These are phyloP conservation scores for Cylindrotheca fusiformis DNA, from an alignment of 108 stramenopile genomes.

Conservation along the genomic window DNA sequence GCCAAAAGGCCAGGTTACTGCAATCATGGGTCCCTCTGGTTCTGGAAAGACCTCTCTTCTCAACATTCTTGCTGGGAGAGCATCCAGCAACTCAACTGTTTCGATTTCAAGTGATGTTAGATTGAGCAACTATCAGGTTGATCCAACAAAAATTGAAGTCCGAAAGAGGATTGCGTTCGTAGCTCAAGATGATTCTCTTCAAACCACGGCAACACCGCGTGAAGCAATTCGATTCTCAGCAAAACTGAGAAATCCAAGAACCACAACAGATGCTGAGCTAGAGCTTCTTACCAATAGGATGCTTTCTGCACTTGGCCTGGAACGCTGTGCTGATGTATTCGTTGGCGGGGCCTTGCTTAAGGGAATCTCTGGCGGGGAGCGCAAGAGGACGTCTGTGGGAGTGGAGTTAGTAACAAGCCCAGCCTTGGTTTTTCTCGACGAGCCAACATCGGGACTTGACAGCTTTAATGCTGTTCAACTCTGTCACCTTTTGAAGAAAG, in stretches of 20 bases:
- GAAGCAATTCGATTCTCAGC: conserved; percentile 88
- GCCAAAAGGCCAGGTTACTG: conserved; percentile 60
- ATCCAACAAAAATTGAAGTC: conserved; percentile 41
- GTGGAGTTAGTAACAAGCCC: conserved; percentile 66
- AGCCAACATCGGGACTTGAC: conserved; percentile 78
- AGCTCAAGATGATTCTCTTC: conserved; percentile 82
- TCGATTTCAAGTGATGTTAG: conserved; percentile 53
- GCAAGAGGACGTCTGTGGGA: conserved; percentile 52
- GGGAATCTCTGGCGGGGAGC: conserved; percentile 68
- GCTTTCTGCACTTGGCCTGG: conserved; percentile 69
- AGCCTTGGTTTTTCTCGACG: conserved; percentile 53
- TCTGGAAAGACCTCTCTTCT: conserved; percentile 81
- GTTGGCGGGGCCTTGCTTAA: conserved; percentile 60
- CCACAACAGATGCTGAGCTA: conserved; percentile 54
- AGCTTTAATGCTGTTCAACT: conserved; percentile 56
- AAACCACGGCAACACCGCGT: conserved; percentile 73
- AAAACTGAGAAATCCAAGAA: conserved; percentile 59
- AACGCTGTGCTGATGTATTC: conserved; percentile 60
- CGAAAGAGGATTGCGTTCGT: conserved; percentile 77
- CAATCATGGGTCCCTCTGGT: conserved; percentile 41
- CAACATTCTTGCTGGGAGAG: conserved; percentile 76
- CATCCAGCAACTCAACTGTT: conserved; percentile 29
- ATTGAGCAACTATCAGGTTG: conserved; percentile 49
- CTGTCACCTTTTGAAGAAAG: conserved; percentile 49
- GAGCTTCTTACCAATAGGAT: conserved; percentile 66